Evolutionary conservation across 169 alveolate species (phyloP).

Genomic region (Cardiosporidium cionae): DNA sequence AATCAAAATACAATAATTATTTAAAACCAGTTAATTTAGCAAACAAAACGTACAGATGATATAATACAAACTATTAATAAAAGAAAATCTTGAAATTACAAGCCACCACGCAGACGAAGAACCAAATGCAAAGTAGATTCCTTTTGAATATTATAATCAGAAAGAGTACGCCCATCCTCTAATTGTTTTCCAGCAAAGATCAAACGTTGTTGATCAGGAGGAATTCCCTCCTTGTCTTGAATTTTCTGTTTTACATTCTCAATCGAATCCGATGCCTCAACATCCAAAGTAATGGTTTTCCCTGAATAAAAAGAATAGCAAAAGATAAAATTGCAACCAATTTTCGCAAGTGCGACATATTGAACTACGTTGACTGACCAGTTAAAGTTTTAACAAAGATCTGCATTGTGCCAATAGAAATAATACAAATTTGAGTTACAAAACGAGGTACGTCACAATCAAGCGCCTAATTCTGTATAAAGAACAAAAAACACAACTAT

Average conservation of each 20-base stretch:
- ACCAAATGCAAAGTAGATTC: slow-evolving; percentile 51
- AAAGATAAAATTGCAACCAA: too few species aligned
- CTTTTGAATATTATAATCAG: slow-evolving; percentile 95
- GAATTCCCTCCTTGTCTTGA: slow-evolving; percentile 69
- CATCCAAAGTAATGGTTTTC: slow-evolving; percentile 91
- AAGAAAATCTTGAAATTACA: neutral
- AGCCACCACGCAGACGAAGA: slow-evolving; percentile 94
- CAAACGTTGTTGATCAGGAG: slow-evolving; percentile 99
- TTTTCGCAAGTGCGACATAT: neutral
- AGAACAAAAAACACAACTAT: too few species aligned
- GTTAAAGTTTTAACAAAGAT: slow-evolving; percentile 91
- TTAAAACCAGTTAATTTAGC: too few species aligned
- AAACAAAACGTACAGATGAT: too few species aligned
- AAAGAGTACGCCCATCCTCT: slow-evolving; percentile 95
- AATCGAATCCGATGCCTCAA: slow-evolving; percentile 91
- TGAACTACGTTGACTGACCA: slow-evolving; percentile 68
- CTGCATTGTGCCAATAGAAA: slow-evolving; percentile 71
- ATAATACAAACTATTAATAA: neutral
- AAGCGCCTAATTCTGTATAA: too few species aligned
- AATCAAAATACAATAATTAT: too few species aligned
- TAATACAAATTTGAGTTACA: too few species aligned
- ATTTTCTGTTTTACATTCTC: slow-evolving; percentile 67
- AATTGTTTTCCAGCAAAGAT: slow-evolving; percentile 98
- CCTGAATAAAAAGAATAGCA: slow-evolving; percentile 66
- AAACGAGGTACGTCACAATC: too few species aligned